Evolutionary conservation across 495 filamentous ascomycete genomes (phyloP), one percentile per base, ranked within the genome.

Genomic region (Penicillium ucsense): DNA sequence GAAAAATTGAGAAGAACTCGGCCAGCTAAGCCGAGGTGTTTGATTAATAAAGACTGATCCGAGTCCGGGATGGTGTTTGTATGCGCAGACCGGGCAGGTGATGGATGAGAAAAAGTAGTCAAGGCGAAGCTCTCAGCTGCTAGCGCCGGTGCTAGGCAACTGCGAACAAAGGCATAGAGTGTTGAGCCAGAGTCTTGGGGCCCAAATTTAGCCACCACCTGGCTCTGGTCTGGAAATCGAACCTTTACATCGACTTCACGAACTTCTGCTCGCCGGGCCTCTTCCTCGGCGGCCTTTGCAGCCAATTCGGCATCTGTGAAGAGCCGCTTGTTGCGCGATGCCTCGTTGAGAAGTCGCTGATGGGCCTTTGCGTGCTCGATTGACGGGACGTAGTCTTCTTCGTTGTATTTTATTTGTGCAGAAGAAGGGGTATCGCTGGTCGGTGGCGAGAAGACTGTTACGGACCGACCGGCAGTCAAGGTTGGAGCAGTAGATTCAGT

Each of bases 341-440:
- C 67, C 27, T 71, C 62, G 41, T 78, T 72, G 6, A 97, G 82
- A 11, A 81, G 75, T 31, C 78, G 72, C 64, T 97, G 89, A 54
- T 91, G 86, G 8, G 80, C 68, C 56, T 90, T 84, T 31, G 88
- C 86, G 52, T 97, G 88, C 36, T 84, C 86, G 52, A 95, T 80
- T 12, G 85, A 87, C 2, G 90, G 89, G 28, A 85, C 75, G 61
- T 86, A 97, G 53, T 88, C 87, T 12, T 73, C 73, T 47, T 90
- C 86, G 28, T 86, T 76, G 50, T 81, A 78, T 9, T 72, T 61
- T 42, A 71, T 64, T 47, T 73, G 68, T 31, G 88, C 84, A 33
- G 92, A 94, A 12, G 73, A 76, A n/a, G 87, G 91, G 2, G 81
- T 91, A 40, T 73, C 63, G 41, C 71, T 79, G 29, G 79, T 70